phyloP scores from a whole-genome alignment of 1,284 basidiomycete species.

The Schizopora paradoxa region DNA sequence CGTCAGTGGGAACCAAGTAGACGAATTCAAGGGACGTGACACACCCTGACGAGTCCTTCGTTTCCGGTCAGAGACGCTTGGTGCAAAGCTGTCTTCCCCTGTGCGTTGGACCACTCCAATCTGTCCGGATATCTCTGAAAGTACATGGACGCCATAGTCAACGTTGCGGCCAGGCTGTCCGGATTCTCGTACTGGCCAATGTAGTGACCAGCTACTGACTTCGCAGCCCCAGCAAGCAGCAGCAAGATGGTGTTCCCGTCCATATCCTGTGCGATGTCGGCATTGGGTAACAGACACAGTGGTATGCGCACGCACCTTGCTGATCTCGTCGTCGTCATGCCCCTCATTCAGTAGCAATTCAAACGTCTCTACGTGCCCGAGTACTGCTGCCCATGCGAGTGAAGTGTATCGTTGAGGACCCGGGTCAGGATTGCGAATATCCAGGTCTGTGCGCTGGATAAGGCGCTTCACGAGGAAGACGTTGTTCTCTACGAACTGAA shows the following conservation, averaged over 20 bases:
- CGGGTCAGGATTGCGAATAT: conserved; percentile 84
- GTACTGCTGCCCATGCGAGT: conserved; percentile 81
- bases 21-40: conserved; percentile 26
- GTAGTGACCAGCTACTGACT: conserved; percentile 44
- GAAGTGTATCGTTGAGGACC: conserved; percentile 72
- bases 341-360: conserved; percentile 79
- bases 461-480: conserved; percentile 83
- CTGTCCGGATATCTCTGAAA: conserved; percentile 79
- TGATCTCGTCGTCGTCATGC: conserved; percentile 88
- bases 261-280: conserved; percentile 54
- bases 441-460: conserved; percentile 75
- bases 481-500: conserved; percentile 69
- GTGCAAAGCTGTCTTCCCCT: conserved; percentile 88
- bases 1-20: conserved; percentile 21
- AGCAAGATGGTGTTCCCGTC: conserved; percentile 90
- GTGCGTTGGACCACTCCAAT: conserved; percentile 84
- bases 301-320: conserved; percentile 53
- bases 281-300: conserved; percentile 4
- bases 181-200: conserved; percentile 41
- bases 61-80: conserved; percentile 85
- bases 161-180: conserved; percentile 61
- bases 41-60: conserved; percentile 77
- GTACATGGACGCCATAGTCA: conserved; percentile 78
- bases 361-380: conserved; percentile 84
- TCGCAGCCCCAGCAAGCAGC: conserved; percentile 74